A percentile compares a stretch with the other conserved stretches of the same genome.
Evolutionary conservation across 1,284 basidiomycete species (phyloP).

Genomic region (Tylopilus sp.): DNA sequence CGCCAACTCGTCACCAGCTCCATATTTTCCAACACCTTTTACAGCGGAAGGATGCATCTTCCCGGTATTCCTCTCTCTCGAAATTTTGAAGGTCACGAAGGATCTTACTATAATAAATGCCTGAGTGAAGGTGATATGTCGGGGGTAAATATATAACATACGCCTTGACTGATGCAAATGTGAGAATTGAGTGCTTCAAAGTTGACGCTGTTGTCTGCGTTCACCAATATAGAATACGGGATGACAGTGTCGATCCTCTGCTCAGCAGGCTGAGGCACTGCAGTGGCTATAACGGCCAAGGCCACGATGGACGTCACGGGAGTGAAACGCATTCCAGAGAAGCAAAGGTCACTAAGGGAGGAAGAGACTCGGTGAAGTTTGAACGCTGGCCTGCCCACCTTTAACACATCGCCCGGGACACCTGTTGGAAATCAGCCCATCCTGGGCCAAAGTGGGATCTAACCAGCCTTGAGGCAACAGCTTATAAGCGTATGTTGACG

Average conservation of each 20-base stretch:
- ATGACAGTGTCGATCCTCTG: slow-evolving; percentile 1
- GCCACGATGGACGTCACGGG: slow-evolving; percentile 9
- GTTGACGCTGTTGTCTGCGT: slow-evolving; percentile 12
- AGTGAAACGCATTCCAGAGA: slow-evolving; percentile 14
- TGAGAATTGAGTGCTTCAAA: slow-evolving; percentile 9
- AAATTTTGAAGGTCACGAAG: slow-evolving; percentile 6
- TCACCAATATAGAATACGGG: slow-evolving; percentile 5
- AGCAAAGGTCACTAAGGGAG: neutral
- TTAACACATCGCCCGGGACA: neutral
- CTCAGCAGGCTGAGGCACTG: slow-evolving; percentile 4
- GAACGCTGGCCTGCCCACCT: neutral
- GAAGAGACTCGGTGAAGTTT: neutral
- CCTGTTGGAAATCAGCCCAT: too few species aligned
- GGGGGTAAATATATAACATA: slow-evolving; percentile 1
- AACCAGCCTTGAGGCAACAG: too few species aligned
- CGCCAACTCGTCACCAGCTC: slow-evolving; percentile 12
- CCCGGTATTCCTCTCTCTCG: slow-evolving; percentile 14
- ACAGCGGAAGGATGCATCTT: slow-evolving; percentile 3
- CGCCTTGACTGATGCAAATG: slow-evolving; percentile 5
- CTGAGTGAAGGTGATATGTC: neutral
- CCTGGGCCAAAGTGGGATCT: too few species aligned
- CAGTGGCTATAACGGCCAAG: slow-evolving; percentile 11
- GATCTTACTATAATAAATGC: slow-evolving; percentile 9
- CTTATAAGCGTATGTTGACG: too few species aligned
- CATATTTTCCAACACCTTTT: neutral